Base-by-base conservation (phyloP, 257 asterid species). In the Gentiana straminea region DNA sequence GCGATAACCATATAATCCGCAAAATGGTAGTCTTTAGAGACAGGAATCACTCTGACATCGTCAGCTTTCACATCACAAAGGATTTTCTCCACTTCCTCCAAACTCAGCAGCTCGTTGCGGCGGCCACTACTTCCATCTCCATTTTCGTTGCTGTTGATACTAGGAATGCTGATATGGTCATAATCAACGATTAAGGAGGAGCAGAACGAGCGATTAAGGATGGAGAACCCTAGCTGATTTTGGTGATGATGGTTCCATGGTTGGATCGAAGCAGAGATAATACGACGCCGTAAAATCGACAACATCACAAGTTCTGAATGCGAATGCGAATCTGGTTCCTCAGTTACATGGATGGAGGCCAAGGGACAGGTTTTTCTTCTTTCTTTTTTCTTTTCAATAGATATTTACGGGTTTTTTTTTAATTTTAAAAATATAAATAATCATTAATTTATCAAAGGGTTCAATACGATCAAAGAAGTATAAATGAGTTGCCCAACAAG, bases 1-100 rank as follows among this genome's bases (percentile, higher is more conserved):
- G 96, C 96, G 62, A 91, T 59, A 52, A 91, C 91, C 87, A 87
- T 80, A 76, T 74, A 77, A 76, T 91, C 98, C 35, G 88, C 78
- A 65, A 79, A 83, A 62, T 91, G 88, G 54, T 68, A 78, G 57
- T 77, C 78, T 43, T 71, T 72, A 10, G 92, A 86, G 12, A 89
- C 77, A n/a, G 76, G 81, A 13, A 91, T 57, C 35, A 91, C 88
- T 58, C 56, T 64, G 49, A 87, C 86, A 49, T 87, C 82, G 66
- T 87, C 96, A 3, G 98, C 98, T 70, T 84, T 82, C 51, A 91
- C 95, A 58, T 91, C 96, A 52, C 46, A 61, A 53, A 87, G 91
- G 56, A 84, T 73, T 64, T 79, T 79, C 81, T 83, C 80, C 55
- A 87, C 98, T 74, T 91, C 95, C 38, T 79, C 72, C 80, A 91